Evolutionary conservation across 225 moss, liverwort and hornwort species (phyloP), one percentile per base, ranked within the genome.

Genomic region (Physcomitrellopsis africana): DNA sequence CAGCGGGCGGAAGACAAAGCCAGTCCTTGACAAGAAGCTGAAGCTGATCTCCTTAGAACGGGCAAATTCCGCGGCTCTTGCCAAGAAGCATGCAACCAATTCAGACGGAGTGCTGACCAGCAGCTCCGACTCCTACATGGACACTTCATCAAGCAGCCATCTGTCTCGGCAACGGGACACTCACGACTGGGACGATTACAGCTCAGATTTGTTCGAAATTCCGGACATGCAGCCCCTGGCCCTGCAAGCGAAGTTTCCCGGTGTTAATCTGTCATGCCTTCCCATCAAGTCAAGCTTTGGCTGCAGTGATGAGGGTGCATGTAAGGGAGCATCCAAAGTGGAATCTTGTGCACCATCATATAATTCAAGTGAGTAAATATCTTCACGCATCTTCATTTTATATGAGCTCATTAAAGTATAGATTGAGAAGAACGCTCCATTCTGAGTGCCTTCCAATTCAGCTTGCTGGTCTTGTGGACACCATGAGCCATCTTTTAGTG

Each of bases 171-270:
- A 69, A 59, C 54, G 46, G 14, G 73, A 77, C 46, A 19, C 60
- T 37, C 71, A 79, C 42, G 79, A 76, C 26, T 74, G 69, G 79
- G 79, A 83, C 43, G 83, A 83, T 54, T 83, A 75, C 58, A 83
- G 79, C 76, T 83, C 75, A 24, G 83, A 83, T 19, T 63, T 79
- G 55, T 83, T 83, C 20, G 79, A 79, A 52, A 83, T 83, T 63
- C 79, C 79, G 32, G 75, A 83, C 72, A 79, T 68, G 69, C 77
- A 82, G 73, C 72, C 72, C 46, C 61, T 68, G 77, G 62, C 43
- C 9, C n/a, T 77, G 67, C 79, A 54, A 65, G 48, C 70, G 32
- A 37, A 5, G 18, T 83, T 76, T 41, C 32, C 83, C 7, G 67
- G 79, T 57, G 59, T 79, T n/a, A 61, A 69, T 15, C 24, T 82